phyloP scores from a whole-genome alignment of 164 flowering plant species.

The Sextonia rubra region DNA sequence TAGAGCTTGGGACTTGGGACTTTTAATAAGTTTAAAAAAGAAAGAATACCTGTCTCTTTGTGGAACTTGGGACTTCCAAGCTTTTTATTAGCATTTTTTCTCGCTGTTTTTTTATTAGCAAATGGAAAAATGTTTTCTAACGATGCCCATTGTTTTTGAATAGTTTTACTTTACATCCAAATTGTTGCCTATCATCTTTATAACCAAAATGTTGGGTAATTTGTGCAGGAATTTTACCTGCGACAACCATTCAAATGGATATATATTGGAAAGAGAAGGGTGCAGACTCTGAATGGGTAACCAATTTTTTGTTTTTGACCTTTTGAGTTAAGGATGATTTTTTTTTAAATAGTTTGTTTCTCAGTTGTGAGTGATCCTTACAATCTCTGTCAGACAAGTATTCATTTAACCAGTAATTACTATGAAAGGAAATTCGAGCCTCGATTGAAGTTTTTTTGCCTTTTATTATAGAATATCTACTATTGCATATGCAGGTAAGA shows the following conservation, averaged over 20 bases:
- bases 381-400: not conserved
- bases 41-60: no score
- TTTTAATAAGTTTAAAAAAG: no score
- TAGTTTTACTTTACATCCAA: no score
- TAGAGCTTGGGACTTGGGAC: no score
- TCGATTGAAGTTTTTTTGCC: not conserved
- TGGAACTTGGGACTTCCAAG: no score
- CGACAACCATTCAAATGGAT: conserved; percentile 52
- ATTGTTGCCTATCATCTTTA: no score
- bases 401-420: conserved; percentile 6
- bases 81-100: no score
- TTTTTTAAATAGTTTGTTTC: not conserved
- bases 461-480: not conserved
- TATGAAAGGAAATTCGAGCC: not conserved
- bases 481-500: conserved; percentile 44
- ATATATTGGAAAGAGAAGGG: conserved; percentile 82
- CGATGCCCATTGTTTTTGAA: no score
- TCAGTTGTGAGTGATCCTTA: not conserved
- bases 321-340: not conserved
- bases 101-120: no score
- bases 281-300: conserved; percentile 88
- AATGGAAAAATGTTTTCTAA: no score
- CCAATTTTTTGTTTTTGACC: conserved; percentile 11
- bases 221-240: conserved; percentile 61
- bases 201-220: no score